Conservation (phyloP, 352 stramenopile genomes). For the Globisporangium camurandrum region DNA sequence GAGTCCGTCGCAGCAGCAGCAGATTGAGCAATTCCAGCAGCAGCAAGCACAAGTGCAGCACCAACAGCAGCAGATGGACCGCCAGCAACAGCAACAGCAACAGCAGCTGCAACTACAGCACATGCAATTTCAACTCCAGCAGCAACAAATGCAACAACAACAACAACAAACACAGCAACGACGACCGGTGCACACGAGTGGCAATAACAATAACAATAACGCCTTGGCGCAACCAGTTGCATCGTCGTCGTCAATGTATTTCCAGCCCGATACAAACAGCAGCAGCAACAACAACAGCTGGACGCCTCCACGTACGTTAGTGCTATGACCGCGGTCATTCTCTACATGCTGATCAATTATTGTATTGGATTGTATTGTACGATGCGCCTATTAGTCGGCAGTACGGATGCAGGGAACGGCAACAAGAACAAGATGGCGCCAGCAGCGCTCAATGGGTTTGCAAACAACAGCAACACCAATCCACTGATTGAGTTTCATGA, state of each 20-base stretch:
- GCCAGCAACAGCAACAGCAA: constrained; percentile 29
- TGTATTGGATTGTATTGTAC: not conserved
- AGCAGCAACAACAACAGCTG: constrained; percentile 6
- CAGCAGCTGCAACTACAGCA: constrained; percentile 5
- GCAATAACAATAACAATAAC: not conserved
- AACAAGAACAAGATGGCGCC: not conserved
- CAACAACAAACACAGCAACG: not conserved
- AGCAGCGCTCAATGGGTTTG: not conserved
- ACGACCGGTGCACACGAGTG: not conserved
- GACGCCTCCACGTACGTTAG: not conserved
- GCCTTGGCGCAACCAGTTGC: not conserved
- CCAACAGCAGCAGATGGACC: constrained; percentile 28
- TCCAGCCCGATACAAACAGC: not conserved
- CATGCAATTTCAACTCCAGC: not conserved
- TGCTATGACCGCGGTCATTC: too few relatives aligned
- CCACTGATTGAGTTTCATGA: too few relatives aligned
- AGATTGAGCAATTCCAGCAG: constrained; percentile 14
- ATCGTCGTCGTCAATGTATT: not conserved
- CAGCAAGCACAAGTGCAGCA: constrained; percentile 19
- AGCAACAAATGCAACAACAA: not conserved
- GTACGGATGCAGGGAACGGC: not conserved
- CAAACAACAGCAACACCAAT: not conserved
- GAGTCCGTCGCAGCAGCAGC: constrained; percentile 10
- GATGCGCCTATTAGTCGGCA: not conserved
- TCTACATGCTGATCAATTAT: too few relatives aligned